phyloP scores from a whole-genome alignment of 2,329 filamentous ascomycete species.

The Apiospora rasikravindrae region DNA sequence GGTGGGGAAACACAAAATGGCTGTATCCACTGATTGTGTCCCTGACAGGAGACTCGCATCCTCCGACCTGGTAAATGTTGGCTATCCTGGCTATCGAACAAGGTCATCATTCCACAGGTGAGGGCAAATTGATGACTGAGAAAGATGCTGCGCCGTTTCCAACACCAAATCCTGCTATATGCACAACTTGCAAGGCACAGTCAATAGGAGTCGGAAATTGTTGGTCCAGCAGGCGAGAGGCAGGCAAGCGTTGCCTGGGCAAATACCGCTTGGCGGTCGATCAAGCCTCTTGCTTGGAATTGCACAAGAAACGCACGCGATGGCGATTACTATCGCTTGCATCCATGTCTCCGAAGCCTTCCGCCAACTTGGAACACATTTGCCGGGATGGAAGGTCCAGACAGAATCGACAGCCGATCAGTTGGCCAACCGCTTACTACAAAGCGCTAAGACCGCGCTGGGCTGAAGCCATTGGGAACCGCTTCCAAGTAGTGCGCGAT shows the following conservation, averaged over 20 bases:
- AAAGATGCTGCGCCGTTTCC: background rate
- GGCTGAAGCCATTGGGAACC: constrained; percentile 8
- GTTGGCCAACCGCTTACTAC: background rate
- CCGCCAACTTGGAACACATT: background rate
- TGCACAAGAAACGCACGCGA: background rate
- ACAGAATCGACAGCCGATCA: constrained; percentile 7
- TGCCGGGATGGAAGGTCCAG: background rate
- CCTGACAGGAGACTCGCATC: background rate
- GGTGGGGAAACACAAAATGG: background rate
- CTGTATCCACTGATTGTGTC: background rate
- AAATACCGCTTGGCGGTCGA: background rate
- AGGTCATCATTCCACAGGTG: background rate
- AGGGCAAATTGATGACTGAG: background rate
- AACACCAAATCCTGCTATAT: background rate
- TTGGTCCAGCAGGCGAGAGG: background rate
- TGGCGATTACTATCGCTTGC: background rate
- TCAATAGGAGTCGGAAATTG: background rate
- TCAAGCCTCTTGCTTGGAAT: background rate
- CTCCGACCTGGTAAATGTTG: background rate
- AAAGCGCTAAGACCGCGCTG: background rate
- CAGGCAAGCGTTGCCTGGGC: no score
- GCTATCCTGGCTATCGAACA: background rate
- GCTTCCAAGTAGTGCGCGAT: background rate
- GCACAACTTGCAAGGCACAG: background rate
- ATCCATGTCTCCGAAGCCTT: background rate